These are phyloP conservation scores for Fraxinus velutina DNA, from an alignment of 305 asterid species.

Conservation along the genomic window DNA sequence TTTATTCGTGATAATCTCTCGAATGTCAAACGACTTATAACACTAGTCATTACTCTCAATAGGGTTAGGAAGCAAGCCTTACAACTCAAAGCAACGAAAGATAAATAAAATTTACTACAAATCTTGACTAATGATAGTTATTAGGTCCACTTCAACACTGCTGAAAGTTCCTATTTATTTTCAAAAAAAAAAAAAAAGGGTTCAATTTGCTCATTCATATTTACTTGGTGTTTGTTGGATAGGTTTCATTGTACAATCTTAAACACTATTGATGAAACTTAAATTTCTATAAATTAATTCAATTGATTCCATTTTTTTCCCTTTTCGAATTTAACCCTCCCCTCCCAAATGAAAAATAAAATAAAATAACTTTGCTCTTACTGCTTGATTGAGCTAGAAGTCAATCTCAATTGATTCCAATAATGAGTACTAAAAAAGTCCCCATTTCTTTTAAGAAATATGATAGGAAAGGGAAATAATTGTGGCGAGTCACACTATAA, in stretches of 20 bases:
- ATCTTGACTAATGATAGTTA: neutral
- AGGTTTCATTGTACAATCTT: neutral
- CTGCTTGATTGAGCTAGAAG: too few species aligned
- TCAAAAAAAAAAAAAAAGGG: neutral
- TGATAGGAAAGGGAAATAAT: too few species aligned
- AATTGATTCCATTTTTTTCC: neutral
- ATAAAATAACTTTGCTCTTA: too few species aligned
- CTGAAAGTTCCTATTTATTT: neutral
- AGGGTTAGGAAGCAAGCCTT: neutral
- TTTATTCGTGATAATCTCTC: neutral
- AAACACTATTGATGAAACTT: neutral
- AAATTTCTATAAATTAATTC: too few species aligned
- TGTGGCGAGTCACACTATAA: too few species aligned
- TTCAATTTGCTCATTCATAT: neutral
- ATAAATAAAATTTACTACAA: neutral
- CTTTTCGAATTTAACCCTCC: neutral
- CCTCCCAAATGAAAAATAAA: neutral
- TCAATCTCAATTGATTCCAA: too few species aligned
- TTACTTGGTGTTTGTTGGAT: neutral
- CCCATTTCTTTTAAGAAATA: too few species aligned
- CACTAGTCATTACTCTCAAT: neutral
- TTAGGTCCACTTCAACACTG: neutral
- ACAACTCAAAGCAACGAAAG: neutral
- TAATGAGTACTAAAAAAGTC: too few species aligned
- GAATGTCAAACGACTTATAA: neutral